A percentile compares a stretch with the other conserved stretches of the same genome.
Conservation (phyloP, 1,284 basidiomycete genomes). For the Trichosporon sp. region DNA sequence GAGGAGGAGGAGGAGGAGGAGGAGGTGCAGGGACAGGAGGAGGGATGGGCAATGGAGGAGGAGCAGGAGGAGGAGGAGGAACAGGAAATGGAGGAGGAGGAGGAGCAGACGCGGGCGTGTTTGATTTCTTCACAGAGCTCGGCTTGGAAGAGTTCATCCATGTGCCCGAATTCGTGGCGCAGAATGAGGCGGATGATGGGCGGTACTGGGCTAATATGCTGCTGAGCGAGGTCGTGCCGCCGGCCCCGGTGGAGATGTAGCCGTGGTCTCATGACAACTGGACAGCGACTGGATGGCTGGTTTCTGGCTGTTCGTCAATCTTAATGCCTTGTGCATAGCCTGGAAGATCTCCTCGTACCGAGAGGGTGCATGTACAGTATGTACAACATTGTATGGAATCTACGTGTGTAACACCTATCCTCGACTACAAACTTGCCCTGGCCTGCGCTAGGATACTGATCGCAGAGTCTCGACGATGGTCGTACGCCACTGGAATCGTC, state of each 20-base stretch:
- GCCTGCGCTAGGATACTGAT: too few relatives aligned
- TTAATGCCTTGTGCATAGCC: too few relatives aligned
- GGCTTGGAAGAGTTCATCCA: slow-evolving; percentile 27
- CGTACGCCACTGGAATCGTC: too few relatives aligned
- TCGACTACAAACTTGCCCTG: too few relatives aligned
- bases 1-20: not conserved
- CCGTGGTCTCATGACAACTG: not conserved
- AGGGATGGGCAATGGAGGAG: not conserved
- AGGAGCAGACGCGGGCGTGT: not conserved
- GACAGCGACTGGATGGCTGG: too few relatives aligned
- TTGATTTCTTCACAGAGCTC: slow-evolving; percentile 19
- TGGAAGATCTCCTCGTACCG: too few relatives aligned
- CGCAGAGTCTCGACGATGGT: too few relatives aligned
- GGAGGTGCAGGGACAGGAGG: not conserved
- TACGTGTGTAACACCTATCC: too few relatives aligned
- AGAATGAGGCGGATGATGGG: slow-evolving; percentile 23
- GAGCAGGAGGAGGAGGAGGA: not conserved
- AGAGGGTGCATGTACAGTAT: too few relatives aligned
- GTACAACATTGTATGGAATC: too few relatives aligned
- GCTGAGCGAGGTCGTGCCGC: slow-evolving; percentile 8
- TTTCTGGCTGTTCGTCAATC: too few relatives aligned
- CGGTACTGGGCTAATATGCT: slow-evolving; percentile 25
- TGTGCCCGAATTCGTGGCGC: slow-evolving; percentile 25
- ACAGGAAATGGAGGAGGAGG: not conserved
- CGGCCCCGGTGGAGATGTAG: not conserved